Evolutionary conservation across 148 eudicot species (phyloP).

Genomic region (Cornus suecica): DNA sequence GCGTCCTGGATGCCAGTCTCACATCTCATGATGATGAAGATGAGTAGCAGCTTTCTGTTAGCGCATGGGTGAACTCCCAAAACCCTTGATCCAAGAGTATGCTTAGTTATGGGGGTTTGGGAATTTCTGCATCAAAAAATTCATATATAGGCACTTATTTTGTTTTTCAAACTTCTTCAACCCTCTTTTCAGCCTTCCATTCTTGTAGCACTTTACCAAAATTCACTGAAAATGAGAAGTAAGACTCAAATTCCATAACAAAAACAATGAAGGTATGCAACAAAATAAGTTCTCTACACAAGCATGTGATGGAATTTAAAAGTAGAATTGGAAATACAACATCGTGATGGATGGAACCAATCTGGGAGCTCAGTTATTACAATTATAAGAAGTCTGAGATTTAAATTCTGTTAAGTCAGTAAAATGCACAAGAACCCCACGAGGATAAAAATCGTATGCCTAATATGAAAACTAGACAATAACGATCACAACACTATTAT

Average conservation of each 20-base stretch:
- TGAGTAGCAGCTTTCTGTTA: background rate
- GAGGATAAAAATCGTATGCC: no score
- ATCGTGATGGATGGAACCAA: no score
- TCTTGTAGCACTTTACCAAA: background rate
- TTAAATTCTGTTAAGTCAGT: no score
- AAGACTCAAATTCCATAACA: background rate
- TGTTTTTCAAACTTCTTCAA: background rate
- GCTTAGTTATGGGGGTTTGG: background rate
- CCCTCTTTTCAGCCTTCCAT: slow-evolving; percentile 1
- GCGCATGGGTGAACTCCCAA: background rate
- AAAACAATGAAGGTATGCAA: background rate
- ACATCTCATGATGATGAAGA: background rate
- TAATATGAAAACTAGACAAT: no score
- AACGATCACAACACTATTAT: no score
- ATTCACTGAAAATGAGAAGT: no score
- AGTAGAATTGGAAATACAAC: no score
- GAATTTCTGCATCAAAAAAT: background rate
- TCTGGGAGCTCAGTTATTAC: no score
- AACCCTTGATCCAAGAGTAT: background rate
- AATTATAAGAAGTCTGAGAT: no score
- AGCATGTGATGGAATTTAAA: no score
- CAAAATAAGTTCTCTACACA: background rate
- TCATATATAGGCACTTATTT: background rate
- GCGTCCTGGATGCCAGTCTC: background rate
- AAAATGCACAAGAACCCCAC: no score